Conservation (phyloP, 192 early-diverging fungal genomes). For the Kickxella alabastrina region DNA sequence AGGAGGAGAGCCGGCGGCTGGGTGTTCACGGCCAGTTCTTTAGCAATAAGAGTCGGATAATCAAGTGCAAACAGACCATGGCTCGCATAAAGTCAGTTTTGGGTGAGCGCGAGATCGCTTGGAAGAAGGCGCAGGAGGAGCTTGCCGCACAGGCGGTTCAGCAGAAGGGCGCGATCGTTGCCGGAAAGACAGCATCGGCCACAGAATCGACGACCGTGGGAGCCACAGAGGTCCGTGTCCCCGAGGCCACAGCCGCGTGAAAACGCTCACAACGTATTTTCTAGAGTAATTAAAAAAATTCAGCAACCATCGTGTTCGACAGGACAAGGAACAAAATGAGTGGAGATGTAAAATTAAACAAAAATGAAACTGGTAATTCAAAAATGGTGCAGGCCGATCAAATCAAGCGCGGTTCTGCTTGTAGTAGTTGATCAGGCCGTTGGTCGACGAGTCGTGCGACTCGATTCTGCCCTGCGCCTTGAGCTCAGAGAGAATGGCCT, state of each 20-base stretch:
- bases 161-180: background rate
- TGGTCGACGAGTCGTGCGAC: conserved; percentile 90
- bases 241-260: background rate
- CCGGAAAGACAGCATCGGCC: background rate
- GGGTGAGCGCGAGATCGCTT: conserved; percentile 66
- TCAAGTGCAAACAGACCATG: conserved; percentile 82
- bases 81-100: conserved; percentile 77
- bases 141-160: background rate
- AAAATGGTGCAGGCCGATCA: background rate
- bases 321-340: background rate
- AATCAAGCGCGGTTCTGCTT: conserved; percentile 39
- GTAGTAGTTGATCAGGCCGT: conserved; percentile 96
- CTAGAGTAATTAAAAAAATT: background rate
- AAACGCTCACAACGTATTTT: background rate
- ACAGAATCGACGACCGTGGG: background rate
- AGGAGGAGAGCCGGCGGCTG: conserved; percentile 62
- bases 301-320: background rate
- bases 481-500: conserved; percentile 92
- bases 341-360: background rate
- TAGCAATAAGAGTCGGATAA: conserved; percentile 59
- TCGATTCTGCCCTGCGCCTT: conserved; percentile 52
- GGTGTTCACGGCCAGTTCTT: conserved; percentile 54
- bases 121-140: conserved; percentile 54
- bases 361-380: too few relatives aligned
- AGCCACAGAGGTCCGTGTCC: too few relatives aligned